These are phyloP conservation scores for Pythium angustatum DNA, from an alignment of 352 stramenopile genomes.

Conservation along the genomic window DNA sequence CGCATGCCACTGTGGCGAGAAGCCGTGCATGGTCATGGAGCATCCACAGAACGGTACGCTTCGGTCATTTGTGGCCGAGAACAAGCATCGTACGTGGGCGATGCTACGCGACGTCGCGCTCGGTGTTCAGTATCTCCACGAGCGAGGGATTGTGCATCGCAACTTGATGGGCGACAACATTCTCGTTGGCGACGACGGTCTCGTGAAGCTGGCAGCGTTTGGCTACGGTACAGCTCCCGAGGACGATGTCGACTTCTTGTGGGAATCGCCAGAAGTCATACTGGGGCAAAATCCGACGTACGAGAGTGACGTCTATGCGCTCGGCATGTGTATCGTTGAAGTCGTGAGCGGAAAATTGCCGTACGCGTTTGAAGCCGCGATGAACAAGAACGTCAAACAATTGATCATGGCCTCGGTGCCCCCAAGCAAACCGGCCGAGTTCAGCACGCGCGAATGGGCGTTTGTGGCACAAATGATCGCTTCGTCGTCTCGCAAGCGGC, in stretches of 20 bases:
- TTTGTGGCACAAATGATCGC: constrained; percentile 8
- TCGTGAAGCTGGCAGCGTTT: too few relatives aligned
- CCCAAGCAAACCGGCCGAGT: background rate
- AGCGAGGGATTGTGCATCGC: constrained; percentile 33
- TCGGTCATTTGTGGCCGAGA: constrained; percentile 1
- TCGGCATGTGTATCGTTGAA: constrained; percentile 41
- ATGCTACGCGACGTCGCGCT: constrained; percentile 44
- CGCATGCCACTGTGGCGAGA: constrained; percentile 10
- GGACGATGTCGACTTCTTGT: background rate
- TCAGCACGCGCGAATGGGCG: constrained; percentile 1
- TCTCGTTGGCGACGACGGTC: constrained; percentile 17
- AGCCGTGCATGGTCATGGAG: constrained; percentile 16
- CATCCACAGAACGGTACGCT: constrained; percentile 5
- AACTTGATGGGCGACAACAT: constrained; percentile 8
- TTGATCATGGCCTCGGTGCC: background rate
- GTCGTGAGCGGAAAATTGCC: constrained; percentile 22
- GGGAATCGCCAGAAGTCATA: constrained; percentile 29
- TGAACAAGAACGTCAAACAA: background rate
- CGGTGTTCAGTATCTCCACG: constrained; percentile 75
- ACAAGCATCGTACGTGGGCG: constrained; percentile 29
- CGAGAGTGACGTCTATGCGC: constrained; percentile 30
- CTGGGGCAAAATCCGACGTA: background rate
- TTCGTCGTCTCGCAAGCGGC: background rate
- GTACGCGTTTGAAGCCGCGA: background rate
- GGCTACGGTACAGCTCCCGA: too few relatives aligned